Base-by-base conservation (phyloP, 2,329 filamentous ascomycete species). In the Penicillium sp. region DNA sequence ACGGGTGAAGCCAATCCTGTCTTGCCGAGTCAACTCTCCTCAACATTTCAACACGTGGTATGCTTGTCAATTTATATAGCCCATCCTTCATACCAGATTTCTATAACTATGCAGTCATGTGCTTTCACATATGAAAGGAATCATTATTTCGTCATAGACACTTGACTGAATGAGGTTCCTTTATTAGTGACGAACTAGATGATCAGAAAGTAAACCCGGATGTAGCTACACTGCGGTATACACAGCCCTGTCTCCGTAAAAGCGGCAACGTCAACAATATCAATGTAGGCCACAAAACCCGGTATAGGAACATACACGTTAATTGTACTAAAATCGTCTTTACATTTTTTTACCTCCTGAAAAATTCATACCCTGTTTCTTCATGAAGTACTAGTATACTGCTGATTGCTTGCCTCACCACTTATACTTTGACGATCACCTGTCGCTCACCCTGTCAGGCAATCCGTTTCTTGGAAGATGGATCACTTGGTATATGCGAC, bases 361-460 rank as follows among this genome's bases (percentile, higher is more conserved):
- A 58, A 54, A 62, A 60, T 31, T 46, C 29, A 63, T 58, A 56
- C 13, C 61, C 57, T 60, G 29, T 25, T 27, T 15, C 27, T 27
- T 25, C 19, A 31, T 9, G 2, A 12, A 25, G 4, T n/a, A n/a
- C n/a, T n/a, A n/a, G n/a, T 25, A 6, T 45, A 9, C 21, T 25
- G 41, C 49, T 27, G 35, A 55, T 55, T 50, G 19, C 53, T 48
- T 43, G 49, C 52, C 49, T 54, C 29, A 33, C 37, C n/a, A 21
- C 8, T 13, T 50, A 54, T 48, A 50, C 33, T 29, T 41, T 47
- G 53, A 17, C 19, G 50, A 59, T 59, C 52, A 47, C 43, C 60
- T 61, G 58, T 47, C 40, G 23, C 19, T 46, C 29, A 37, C 52
- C 43, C 40, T 50, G 29, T 41, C 38, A 37, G 45, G 51, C 29